Conservation (phyloP, 2,329 filamentous ascomycete genomes). For the Blastomyces silverae region DNA sequence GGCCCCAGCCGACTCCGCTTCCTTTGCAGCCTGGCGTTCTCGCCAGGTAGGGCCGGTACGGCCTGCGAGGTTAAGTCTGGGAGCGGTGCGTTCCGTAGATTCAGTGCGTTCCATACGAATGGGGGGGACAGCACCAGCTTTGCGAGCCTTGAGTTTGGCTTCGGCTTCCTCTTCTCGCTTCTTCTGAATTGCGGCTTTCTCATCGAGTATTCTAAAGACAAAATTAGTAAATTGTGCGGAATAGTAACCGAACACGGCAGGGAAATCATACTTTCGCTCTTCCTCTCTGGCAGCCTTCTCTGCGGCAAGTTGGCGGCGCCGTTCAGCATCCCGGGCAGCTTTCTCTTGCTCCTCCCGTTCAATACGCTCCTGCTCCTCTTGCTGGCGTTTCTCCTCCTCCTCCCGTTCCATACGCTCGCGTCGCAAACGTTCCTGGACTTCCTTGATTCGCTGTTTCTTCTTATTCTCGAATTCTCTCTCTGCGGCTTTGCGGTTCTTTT, state of each 20-base stretch:
- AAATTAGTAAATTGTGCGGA: constrained; percentile 31
- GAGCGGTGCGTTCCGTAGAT: constrained; percentile 47
- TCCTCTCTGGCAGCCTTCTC: constrained; percentile 57
- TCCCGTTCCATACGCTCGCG: constrained; percentile 79
- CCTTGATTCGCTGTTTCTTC: constrained; percentile 79
- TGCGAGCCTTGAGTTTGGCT: constrained; percentile 63
- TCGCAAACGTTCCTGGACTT: constrained; percentile 73
- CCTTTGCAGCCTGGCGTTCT: constrained; percentile 52
- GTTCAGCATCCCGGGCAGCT: constrained; percentile 70
- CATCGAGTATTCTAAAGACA: constrained; percentile 52
- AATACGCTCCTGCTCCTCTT: constrained; percentile 79
- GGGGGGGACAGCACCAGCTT: constrained; percentile 43
- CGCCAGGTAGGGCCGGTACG: constrained; percentile 50
- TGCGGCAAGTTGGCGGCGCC: constrained; percentile 64
- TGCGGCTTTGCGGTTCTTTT: constrained; percentile 83
- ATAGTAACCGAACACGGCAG: constrained; percentile 4
- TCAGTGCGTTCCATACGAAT: constrained; percentile 39
- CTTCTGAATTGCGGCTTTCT: constrained; percentile 59
- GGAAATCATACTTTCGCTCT: constrained; percentile 49
- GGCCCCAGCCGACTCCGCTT: constrained; percentile 26
- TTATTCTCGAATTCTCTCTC: constrained; percentile 90
- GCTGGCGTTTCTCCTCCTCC: constrained; percentile 68
- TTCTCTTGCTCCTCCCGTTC: constrained; percentile 81
- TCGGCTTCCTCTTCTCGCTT: constrained; percentile 84
- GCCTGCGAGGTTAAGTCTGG: constrained; percentile 50